These are phyloP conservation scores for Cyclostephanos invisitatus DNA, from an alignment of 108 stramenopile genomes.

Conservation along the genomic window DNA sequence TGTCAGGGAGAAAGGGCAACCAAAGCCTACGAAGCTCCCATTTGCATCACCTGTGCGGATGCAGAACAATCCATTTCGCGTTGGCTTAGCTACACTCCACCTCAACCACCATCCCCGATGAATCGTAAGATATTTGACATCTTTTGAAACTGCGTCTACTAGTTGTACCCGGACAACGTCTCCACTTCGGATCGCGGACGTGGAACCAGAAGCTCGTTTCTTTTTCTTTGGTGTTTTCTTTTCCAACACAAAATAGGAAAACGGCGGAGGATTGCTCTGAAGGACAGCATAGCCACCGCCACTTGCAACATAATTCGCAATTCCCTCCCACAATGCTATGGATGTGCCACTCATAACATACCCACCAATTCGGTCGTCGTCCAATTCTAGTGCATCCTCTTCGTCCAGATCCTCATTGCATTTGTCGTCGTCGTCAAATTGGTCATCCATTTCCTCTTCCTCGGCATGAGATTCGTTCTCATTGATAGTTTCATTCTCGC, in stretches of 20 bases:
- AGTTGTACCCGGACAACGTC: conserved; percentile 81
- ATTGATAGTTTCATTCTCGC: conserved; percentile 15
- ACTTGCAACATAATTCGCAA: conserved; percentile 53
- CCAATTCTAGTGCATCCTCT: conserved; percentile 52
- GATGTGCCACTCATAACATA: conserved; percentile 67
- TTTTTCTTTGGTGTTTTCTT: conserved; percentile 46
- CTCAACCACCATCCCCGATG: conserved; percentile 92
- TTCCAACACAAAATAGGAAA: conserved; percentile 57
- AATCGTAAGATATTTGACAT: conserved; percentile 73
- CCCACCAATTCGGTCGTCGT: conserved; percentile 58
- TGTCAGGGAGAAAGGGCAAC: conserved; percentile 66
- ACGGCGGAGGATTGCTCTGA: conserved; percentile 45
- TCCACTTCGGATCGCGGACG: conserved; percentile 68
- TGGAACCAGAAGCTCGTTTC: neutral
- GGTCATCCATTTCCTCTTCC: conserved; percentile 15
- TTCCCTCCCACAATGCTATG: conserved; percentile 57
- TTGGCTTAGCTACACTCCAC: conserved; percentile 74
- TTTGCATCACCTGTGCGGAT: conserved; percentile 51
- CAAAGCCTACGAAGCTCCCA: conserved; percentile 58
- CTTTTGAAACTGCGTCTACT: conserved; percentile 40
- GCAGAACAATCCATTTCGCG: conserved; percentile 69
- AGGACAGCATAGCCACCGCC: conserved; percentile 83
- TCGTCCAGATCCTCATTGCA: conserved; percentile 36
- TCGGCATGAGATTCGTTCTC: conserved; percentile 6
- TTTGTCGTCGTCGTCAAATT: conserved; percentile 23